A percentile compares a stretch with the other conserved stretches of the same genome.
These are phyloP conservation scores for Xylariaceae sp. DNA, from an alignment of 2,329 filamentous ascomycete genomes.

Conservation along the genomic window DNA sequence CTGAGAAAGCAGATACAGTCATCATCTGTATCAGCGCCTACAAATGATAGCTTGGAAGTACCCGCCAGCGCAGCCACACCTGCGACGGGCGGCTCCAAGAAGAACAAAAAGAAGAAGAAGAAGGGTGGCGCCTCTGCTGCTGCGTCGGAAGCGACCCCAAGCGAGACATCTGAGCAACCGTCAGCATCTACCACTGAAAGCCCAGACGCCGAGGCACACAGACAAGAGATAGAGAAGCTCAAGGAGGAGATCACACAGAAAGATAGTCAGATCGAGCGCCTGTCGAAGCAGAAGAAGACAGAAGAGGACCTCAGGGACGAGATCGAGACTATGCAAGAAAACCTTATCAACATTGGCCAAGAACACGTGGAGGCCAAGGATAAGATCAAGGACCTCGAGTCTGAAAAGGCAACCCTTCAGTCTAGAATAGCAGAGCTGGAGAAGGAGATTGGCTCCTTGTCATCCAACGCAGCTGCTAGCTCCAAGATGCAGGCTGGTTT, in stretches of 20 bases:
- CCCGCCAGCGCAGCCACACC: constrained; percentile 16
- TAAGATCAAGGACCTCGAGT: constrained; percentile 60
- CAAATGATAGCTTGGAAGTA: constrained; percentile 17
- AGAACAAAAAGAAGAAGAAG: constrained; percentile 89
- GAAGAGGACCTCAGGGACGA: constrained; percentile 79
- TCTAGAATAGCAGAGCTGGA: constrained; percentile 61
- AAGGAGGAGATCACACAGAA: constrained; percentile 53
- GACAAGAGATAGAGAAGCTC: constrained; percentile 42
- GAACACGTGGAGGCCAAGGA: constrained; percentile 81
- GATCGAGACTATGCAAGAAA: constrained; percentile 74
- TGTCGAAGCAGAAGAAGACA: constrained; percentile 63
- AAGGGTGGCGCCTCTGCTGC: constrained; percentile 53
- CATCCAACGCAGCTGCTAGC: constrained; percentile 33
- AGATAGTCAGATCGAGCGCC: constrained; percentile 62
- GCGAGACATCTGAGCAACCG: constrained; percentile 29
- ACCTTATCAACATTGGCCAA: constrained; percentile 69
- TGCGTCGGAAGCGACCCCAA: constrained; percentile 30
- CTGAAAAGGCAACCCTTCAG: constrained; percentile 60
- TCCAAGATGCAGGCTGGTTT: constrained; percentile 56
- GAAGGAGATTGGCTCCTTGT: constrained; percentile 50
- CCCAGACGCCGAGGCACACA: constrained; percentile 30
- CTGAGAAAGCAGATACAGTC: constrained; percentile 30
- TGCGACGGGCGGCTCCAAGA: constrained; percentile 37
- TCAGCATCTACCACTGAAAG: constrained; percentile 22
- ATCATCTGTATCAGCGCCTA: constrained; percentile 8